A percentile compares a stretch with the other conserved stretches of the same genome.
These are phyloP conservation scores for Balansia obtecta DNA, from an alignment of 2,329 filamentous ascomycete species.

Conservation along the genomic window DNA sequence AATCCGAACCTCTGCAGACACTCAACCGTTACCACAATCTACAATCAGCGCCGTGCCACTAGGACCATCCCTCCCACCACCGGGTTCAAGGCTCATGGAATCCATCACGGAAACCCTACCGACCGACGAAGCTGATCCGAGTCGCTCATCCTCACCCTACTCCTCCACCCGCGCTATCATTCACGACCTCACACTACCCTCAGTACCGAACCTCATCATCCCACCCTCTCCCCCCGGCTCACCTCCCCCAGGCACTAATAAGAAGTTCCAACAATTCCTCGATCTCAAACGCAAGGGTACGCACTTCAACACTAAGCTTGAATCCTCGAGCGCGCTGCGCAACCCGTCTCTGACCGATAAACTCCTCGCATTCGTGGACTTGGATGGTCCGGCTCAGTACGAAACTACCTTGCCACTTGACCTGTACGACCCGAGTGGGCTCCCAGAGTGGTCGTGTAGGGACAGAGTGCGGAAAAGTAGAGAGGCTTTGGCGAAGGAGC, in stretches of 20 bases:
- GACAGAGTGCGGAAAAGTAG: constrained; percentile 37
- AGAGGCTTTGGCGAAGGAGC: constrained; percentile 30
- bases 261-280: constrained; percentile 64
- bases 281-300: constrained; percentile 62
- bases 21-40: constrained; percentile 1
- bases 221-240: constrained; percentile 59
- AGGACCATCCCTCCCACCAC: constrained; percentile 26
- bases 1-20: not conserved
- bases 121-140: constrained; percentile 11
- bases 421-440: constrained; percentile 44
- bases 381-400: constrained; percentile 46
- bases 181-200: constrained; percentile 62
- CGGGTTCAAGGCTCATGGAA: constrained; percentile 12
- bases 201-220: constrained; percentile 59
- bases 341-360: constrained; percentile 65
- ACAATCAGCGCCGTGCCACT: constrained; percentile 20
- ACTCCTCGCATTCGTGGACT: constrained; percentile 53
- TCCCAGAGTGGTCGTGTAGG: constrained; percentile 43
- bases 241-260: constrained; percentile 37
- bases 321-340: constrained; percentile 51
- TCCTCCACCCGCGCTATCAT: constrained; percentile 50
- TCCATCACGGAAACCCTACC: constrained; percentile 12
- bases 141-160: constrained; percentile 46
- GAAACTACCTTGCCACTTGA: constrained; percentile 44
- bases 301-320: constrained; percentile 68